Base-by-base conservation (phyloP, 176 grass and related monocot genomes). In the Olyra latifolia region DNA sequence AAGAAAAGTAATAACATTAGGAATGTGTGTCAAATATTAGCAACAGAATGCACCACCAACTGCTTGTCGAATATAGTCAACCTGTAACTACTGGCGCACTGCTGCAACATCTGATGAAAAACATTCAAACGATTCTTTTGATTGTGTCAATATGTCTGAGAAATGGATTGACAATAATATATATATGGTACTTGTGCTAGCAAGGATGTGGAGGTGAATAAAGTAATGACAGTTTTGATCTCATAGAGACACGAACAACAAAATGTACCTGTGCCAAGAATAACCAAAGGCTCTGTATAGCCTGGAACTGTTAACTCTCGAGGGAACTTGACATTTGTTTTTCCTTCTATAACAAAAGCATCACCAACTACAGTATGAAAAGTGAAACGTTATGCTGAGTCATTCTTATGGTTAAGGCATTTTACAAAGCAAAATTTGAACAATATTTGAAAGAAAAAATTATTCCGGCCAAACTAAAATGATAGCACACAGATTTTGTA, bases 251-350 rank as follows among this genome's bases (percentile, higher is more conserved):
- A 61, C 0, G 29, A 32, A 25, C 42, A 69, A 48, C 13, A 17
- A 53, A 62, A 71, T 78, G 20, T 87, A 97, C 94, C 91, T 93
- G 86, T 89, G 45, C 94, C 94, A 43, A 97, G 83, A 68, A 93
- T 67, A 85, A 85, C 19, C 42, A 97, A 72, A 50, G 86, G 75
- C 40, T 81, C 78, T 11, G 64, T 59, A 71, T 77, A 80, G 55
- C 88, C 91, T 22, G 91, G 86, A 85, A 91, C 87, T 15, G 44
- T 82, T 69, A 91, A 25, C 47, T 89, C 94, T 65, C 81, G 84
- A 45, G 88, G 82, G 40, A 97, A 97, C 71, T 85, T 91, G 69
- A 97, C 91, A 69, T 93, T 87, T 61, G 94, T 93, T 56, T 46
- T 76, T 66, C 39, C 77, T 73, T 94, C 92, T 32, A 72, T 74